Base-by-base conservation (phyloP, 768 basidiomycete genomes). In the Trametopsis cervina region DNA sequence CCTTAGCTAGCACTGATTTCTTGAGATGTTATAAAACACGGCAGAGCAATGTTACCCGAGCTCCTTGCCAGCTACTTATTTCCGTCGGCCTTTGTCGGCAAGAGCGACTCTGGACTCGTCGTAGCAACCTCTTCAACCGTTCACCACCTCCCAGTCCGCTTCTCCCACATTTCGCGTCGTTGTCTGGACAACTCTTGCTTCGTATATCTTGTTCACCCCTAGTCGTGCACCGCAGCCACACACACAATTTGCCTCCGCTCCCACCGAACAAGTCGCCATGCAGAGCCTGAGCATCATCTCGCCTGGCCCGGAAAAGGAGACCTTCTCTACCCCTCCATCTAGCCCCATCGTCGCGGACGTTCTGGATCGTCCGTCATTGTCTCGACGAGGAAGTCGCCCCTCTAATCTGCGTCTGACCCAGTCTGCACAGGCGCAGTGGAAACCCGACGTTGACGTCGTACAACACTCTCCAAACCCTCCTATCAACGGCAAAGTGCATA, bases 321-420 rank as follows among this genome's bases (percentile, higher is more conserved):
- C 61, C 40, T 75, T 73, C 54, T 60, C 63, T 41, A 75, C 73
- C 15, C 73, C 73, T 21, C 73, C 74, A 6, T 63, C 64, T 13
- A 70, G 72, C 17, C 73, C 73, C 21, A 54, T 51, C 47, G 46
- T 55, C 0, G 46, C 46, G 20, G 53, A 56, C 38, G 61, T 73
- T 41, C 46, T 52, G 20, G 51, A 52, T 35, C 63, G 57, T 1
- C 69, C 71, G 2, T 71, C 72, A 10, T 55, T 72, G 22, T 69
- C 74, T 10, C 66, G 70, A 42, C 57, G 63, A 41, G 57, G 50
- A 46, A 65, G 61, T 50, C 54, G 63, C 36, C 69, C 64, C 2
- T 66, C 69, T 13, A 61, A 52, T 40, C 58, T 75, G 44, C 64
- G 64, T 29, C 64, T 72, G 21, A 57, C 51, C 10, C 56, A 63